Conservation (phyloP, 495 filamentous ascomycete genomes). For the Neurospora sp. region DNA sequence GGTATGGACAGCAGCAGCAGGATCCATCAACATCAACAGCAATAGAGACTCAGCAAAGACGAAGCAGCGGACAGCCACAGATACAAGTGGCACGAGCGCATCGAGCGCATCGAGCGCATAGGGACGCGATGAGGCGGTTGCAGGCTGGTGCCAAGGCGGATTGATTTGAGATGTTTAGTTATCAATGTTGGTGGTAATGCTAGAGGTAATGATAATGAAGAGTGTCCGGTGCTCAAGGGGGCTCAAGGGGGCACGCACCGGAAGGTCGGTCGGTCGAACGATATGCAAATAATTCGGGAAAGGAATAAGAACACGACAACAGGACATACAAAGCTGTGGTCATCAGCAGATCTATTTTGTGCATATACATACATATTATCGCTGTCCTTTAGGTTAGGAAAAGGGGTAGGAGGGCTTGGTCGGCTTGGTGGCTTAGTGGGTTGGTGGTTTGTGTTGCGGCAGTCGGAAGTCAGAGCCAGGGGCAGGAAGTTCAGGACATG, state of each 20-base stretch:
- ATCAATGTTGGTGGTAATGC: not conserved
- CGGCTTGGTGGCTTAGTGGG: not conserved
- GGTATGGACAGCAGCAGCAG: not conserved
- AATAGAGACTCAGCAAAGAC: not conserved
- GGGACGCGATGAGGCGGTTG: slow-evolving; percentile 74
- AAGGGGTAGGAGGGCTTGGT: not conserved
- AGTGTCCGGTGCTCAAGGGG: not conserved
- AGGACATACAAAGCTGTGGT: not conserved
- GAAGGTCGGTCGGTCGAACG: not conserved
- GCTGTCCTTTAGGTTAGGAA: not conserved
- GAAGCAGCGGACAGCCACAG: not conserved
- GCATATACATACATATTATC: not conserved
- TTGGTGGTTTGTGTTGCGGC: not conserved
- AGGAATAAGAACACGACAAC: not conserved
- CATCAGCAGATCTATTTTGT: not conserved
- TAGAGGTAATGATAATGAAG: not conserved
- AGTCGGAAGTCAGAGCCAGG: not conserved
- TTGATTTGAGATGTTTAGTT: slow-evolving; percentile 34
- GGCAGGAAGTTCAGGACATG: not conserved
- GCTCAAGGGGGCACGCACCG: not conserved
- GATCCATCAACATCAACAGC: not conserved
- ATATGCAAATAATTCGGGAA: not conserved
- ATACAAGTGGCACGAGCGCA: not conserved
- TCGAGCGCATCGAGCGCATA: slow-evolving; percentile 38
- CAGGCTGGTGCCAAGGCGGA: slow-evolving; percentile 44